These are phyloP conservation scores for Sporothrix brasiliensis DNA, from an alignment of 2,329 filamentous ascomycete species.

Conservation along the genomic window DNA sequence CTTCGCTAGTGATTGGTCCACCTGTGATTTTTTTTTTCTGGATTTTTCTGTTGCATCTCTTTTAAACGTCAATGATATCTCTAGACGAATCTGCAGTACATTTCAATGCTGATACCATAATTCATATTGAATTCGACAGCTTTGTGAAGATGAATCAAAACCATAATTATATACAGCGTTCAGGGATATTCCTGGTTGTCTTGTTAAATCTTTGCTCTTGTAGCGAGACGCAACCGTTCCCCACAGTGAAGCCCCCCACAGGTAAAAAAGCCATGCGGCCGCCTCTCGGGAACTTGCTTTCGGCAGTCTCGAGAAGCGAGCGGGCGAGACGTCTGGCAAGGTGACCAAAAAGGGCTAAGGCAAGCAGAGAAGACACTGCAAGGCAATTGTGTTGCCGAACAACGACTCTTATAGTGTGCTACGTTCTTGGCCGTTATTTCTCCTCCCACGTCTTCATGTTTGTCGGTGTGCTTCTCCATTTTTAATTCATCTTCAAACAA, in stretches of 20 bases:
- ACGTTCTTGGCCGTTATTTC: not conserved
- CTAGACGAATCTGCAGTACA: no score
- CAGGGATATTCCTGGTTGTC: not conserved
- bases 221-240: constrained; percentile 6
- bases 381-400: not conserved
- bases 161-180: no score
- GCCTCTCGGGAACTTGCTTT: constrained; percentile 22
- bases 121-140: not conserved
- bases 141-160: not conserved
- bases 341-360: not conserved
- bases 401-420: not conserved
- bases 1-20: not conserved
- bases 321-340: constrained; percentile 31
- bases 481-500: not conserved
- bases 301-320: constrained; percentile 35
- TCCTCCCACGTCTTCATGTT: no score
- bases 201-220: not conserved
- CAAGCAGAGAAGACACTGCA: not conserved
- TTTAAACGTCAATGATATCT: not conserved
- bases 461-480: not conserved
- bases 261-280: constrained; percentile 17
- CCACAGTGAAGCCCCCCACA: constrained; percentile 9
- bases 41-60: not conserved
- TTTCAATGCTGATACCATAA: no score
- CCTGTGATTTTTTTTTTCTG: not conserved